phyloP scores from a whole-genome alignment of 1,284 basidiomycete genomes.

The Mycena sp. region DNA sequence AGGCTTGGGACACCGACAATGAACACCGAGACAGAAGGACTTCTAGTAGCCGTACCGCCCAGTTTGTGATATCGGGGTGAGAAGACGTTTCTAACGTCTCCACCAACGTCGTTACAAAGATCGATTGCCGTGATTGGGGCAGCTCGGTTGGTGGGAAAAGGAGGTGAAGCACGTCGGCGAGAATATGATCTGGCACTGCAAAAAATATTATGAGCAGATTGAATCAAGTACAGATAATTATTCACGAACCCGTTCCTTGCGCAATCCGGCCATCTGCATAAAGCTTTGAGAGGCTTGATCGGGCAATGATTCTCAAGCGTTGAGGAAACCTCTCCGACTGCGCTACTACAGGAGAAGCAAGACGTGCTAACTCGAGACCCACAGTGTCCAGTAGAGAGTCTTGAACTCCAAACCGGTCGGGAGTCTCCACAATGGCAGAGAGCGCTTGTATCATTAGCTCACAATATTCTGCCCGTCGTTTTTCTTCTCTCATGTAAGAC shows the following conservation, averaged over 20 bases:
- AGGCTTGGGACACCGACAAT: slow-evolving; percentile 38
- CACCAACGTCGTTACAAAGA: slow-evolving; percentile 42
- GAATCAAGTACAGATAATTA: neutral
- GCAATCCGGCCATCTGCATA: slow-evolving; percentile 44
- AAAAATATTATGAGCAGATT: neutral
- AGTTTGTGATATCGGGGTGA: slow-evolving; percentile 42
- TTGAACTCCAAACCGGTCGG: slow-evolving; percentile 41
- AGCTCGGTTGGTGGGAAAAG: slow-evolving; percentile 42
- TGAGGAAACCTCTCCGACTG: slow-evolving; percentile 40
- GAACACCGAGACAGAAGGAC: slow-evolving; percentile 39
- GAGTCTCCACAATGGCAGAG: slow-evolving; percentile 41
- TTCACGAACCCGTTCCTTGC: slow-evolving; percentile 32
- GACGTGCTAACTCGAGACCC: slow-evolving; percentile 42
- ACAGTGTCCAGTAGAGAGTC: slow-evolving; percentile 43
- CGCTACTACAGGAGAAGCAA: slow-evolving; percentile 42
- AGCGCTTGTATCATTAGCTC: slow-evolving; percentile 44
- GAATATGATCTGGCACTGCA: slow-evolving; percentile 39
- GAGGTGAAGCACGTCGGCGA: slow-evolving; percentile 48
- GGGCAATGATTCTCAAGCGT: slow-evolving; percentile 36
- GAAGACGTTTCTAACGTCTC: slow-evolving; percentile 39
- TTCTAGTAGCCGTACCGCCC: slow-evolving; percentile 46
- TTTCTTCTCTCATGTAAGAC: slow-evolving; percentile 39
- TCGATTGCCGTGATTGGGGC: slow-evolving; percentile 34
- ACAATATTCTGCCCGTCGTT: slow-evolving; percentile 40
- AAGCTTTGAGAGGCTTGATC: slow-evolving; percentile 42